Percentiles rank a stretch among this genome's conserved stretches.
Evolutionary conservation across 169 alveolate species (phyloP).

Genomic region (Theileria sp.): DNA sequence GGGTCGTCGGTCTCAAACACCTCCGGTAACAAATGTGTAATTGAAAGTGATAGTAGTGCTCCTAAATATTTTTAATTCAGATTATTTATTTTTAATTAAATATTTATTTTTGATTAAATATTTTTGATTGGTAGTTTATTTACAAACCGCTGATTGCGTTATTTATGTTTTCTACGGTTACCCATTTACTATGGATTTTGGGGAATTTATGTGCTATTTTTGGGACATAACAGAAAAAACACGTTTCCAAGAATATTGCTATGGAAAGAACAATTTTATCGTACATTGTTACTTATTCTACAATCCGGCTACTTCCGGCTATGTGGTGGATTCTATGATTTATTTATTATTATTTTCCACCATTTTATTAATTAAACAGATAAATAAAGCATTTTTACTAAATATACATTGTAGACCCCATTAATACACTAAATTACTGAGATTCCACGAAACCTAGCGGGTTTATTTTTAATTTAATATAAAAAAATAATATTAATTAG

Average conservation of each 20-base stretch:
- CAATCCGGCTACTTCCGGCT: not conserved
- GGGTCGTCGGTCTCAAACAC: constrained; percentile 37
- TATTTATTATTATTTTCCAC: not conserved
- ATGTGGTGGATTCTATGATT: not conserved
- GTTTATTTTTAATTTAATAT: not conserved
- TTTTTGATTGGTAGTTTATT: not conserved
- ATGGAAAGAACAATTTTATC: constrained; percentile 40
- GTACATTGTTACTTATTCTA: not conserved
- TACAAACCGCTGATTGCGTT: constrained; percentile 65
- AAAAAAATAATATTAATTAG: not conserved
- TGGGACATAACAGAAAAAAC: constrained; percentile 59
- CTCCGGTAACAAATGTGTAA: constrained; percentile 65
- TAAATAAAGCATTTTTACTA: too few species aligned
- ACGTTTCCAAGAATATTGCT: constrained; percentile 50
- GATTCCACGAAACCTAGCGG: not conserved
- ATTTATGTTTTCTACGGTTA: constrained; percentile 49
- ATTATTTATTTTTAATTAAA: not conserved
- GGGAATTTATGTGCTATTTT: constrained; percentile 41
- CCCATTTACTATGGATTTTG: constrained; percentile 25
- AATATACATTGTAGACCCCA: not conserved
- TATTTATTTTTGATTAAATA: not conserved
- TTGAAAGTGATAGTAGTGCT: constrained; percentile 58
- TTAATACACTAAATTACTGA: not conserved
- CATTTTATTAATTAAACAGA: not conserved
- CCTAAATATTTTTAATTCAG: constrained; percentile 21